phyloP scores from a whole-genome alignment of 2,329 filamentous ascomycete species.

The Orbilia blumenaviensis region DNA sequence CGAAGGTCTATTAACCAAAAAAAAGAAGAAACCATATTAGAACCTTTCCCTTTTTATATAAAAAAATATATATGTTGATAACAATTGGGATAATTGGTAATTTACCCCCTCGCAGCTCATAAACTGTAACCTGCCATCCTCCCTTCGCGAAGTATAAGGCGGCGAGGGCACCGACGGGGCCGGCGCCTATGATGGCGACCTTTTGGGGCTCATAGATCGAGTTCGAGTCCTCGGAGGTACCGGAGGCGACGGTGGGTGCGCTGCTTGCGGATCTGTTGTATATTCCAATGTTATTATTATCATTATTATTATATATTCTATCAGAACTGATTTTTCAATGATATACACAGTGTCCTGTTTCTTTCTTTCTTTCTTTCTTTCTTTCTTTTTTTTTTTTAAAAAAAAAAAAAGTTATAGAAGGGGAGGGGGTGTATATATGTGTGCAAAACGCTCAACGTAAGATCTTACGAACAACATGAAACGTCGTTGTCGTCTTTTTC shows the following conservation, averaged over 20 bases:
- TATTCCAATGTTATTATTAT: neutral
- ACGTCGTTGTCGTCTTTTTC: too few species aligned
- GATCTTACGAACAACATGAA: neutral
- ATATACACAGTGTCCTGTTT: too few species aligned
- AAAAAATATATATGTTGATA: neutral
- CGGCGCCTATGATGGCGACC: slow-evolving; percentile 86
- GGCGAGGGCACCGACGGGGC: slow-evolving; percentile 89
- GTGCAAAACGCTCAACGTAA: neutral
- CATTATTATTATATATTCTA: neutral
- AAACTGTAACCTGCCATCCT: slow-evolving; percentile 90
- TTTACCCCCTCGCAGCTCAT: slow-evolving; percentile 88
- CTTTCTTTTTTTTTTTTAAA: neutral
- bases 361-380: neutral
- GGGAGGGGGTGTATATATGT: too few species aligned
- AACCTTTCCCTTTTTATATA: neutral
- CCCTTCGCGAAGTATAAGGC: slow-evolving; percentile 90
- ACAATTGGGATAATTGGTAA: neutral
- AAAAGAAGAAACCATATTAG: neutral
- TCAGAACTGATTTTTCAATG: too few species aligned
- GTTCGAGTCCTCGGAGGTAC: slow-evolving; percentile 23
- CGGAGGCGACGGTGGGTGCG: slow-evolving; percentile 37
- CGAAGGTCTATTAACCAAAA: slow-evolving; percentile 74
- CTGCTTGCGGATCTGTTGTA: slow-evolving; percentile 26
- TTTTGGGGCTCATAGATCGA: slow-evolving; percentile 65
- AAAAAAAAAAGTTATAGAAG: too few species aligned